Conservation (phyloP, 202 grass and related monocot genomes). For the Eragrostis tef region DNA sequence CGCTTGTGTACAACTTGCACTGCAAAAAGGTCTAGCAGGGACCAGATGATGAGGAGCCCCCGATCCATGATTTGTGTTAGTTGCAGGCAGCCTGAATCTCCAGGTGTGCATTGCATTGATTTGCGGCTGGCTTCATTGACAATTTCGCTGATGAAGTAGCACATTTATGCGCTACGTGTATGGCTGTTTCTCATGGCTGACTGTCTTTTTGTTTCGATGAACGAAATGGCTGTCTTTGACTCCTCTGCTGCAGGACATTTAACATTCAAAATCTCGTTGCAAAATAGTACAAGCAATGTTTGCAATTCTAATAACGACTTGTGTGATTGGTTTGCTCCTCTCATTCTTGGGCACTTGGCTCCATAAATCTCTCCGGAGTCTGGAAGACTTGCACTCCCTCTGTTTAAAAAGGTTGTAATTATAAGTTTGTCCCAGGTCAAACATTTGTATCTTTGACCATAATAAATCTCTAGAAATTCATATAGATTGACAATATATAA, state of each 20-base stretch:
- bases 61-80: slow-evolving; percentile 3
- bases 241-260: neutral
- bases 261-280: too few species aligned
- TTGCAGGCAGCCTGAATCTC: neutral
- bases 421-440: too few species aligned
- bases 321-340: neutral
- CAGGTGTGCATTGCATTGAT: slow-evolving; percentile 5
- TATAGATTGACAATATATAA: too few species aligned
- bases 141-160: neutral
- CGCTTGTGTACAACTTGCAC: neutral
- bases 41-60: neutral
- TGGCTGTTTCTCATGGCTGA: neutral
- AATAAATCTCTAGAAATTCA: too few species aligned
- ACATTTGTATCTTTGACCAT: too few species aligned
- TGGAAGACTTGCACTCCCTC: too few species aligned
- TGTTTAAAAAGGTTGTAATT: too few species aligned
- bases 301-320: too few species aligned
- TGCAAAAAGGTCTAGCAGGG: neutral
- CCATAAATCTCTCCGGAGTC: neutral
- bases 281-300: too few species aligned
- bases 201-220: neutral
- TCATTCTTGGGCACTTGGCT: neutral
- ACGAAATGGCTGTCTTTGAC: too few species aligned
- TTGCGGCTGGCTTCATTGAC: slow-evolving; percentile 14
- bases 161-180: neutral